A percentile compares a stretch with the other conserved stretches of the same genome.
Evolutionary conservation across 1,284 basidiomycete genomes (phyloP).

Genomic region (Leccinum fallax): DNA sequence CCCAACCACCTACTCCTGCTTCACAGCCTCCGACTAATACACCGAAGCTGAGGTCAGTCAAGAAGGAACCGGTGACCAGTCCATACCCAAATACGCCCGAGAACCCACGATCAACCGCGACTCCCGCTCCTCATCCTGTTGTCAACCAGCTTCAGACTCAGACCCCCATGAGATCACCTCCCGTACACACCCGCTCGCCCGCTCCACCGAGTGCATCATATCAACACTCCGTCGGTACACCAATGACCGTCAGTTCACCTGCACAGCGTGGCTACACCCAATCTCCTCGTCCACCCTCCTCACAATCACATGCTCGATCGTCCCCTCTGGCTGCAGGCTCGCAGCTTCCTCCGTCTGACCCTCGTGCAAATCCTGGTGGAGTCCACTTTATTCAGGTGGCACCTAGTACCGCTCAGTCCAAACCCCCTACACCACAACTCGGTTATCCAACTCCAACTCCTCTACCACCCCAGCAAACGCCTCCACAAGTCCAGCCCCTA

Average conservation of each 20-base stretch:
- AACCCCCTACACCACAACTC: slow-evolving; percentile 35
- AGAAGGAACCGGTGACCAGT: slow-evolving; percentile 34
- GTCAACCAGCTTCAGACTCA: slow-evolving; percentile 38
- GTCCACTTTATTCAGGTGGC: slow-evolving; percentile 36
- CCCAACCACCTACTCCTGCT: slow-evolving; percentile 21
- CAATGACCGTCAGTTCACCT: slow-evolving; percentile 29
- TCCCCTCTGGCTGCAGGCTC: slow-evolving; percentile 33
- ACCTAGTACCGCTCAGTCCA: slow-evolving; percentile 25
- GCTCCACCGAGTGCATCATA: slow-evolving; percentile 25
- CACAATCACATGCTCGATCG: slow-evolving; percentile 34
- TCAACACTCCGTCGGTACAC: slow-evolving; percentile 20
- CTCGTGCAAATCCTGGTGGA: slow-evolving; percentile 32
- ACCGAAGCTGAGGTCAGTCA: slow-evolving; percentile 28
- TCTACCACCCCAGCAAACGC: slow-evolving; percentile 20
- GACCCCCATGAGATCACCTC: slow-evolving; percentile 28
- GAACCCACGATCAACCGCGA: slow-evolving; percentile 31
- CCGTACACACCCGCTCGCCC: slow-evolving; percentile 35
- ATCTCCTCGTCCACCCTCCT: slow-evolving; percentile 37
- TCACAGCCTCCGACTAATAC: slow-evolving; percentile 23
- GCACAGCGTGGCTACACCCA: slow-evolving; percentile 39
- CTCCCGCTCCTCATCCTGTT: slow-evolving; percentile 34
- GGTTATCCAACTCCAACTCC: slow-evolving; percentile 21
- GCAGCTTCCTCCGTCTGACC: slow-evolving; percentile 32
- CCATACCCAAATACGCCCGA: slow-evolving; percentile 34
- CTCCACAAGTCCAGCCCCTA: slow-evolving; percentile 22